Evolutionary conservation across 306 rosid genomes (phyloP).

Genomic region (Medicago arabica): DNA sequence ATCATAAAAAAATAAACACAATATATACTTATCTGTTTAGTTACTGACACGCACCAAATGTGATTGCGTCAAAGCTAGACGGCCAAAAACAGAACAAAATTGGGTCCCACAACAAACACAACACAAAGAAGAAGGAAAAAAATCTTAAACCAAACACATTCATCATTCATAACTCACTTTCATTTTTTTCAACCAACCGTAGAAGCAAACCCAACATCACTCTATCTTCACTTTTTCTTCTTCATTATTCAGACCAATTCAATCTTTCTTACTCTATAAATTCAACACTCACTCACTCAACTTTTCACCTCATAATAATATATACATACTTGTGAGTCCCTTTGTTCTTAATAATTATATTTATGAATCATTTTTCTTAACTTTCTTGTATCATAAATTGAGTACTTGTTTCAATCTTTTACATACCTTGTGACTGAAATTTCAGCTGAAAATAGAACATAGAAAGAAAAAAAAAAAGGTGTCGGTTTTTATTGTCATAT

Average conservation of each 20-base stretch:
- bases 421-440: not conserved
- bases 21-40: not conserved
- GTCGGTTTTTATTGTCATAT: slow-evolving; percentile 36
- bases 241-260: not conserved
- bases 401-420: not conserved
- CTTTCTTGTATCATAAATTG: not conserved
- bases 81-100: not conserved
- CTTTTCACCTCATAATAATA: not conserved
- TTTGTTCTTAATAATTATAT: not conserved
- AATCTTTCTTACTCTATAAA: not conserved
- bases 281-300: not conserved
- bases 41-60: not conserved
- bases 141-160: not conserved
- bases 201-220: not conserved
- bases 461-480: not conserved
- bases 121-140: not conserved
- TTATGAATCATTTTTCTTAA: not conserved
- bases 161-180: not conserved
- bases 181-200: not conserved
- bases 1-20: too few species aligned
- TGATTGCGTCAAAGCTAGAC: not conserved
- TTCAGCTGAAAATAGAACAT: slow-evolving; percentile 2
- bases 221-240: not conserved
- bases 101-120: not conserved
- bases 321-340: not conserved